These are phyloP conservation scores for Choiromyces venosus DNA, from an alignment of 495 filamentous ascomycete species.

Conservation along the genomic window DNA sequence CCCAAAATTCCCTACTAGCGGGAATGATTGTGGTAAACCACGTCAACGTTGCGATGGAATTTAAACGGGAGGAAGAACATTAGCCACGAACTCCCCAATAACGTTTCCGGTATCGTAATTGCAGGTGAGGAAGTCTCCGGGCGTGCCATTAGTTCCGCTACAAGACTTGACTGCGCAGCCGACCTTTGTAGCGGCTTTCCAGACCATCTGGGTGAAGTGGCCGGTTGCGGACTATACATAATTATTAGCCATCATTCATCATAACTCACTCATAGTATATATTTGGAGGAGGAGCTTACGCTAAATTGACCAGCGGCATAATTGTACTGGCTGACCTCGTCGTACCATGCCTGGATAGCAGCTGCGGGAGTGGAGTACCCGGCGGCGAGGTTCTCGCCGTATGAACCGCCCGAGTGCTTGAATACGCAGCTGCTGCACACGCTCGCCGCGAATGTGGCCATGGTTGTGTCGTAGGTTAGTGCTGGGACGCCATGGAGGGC, in stretches of 20 bases:
- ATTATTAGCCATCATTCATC: conserved; percentile 1
- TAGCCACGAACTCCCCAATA: conserved; percentile 57
- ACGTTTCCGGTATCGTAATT: conserved; percentile 76
- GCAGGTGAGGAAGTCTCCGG: conserved; percentile 55
- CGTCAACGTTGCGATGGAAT: background rate
- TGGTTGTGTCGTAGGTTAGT: conserved; percentile 57
- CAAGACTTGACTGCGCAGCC: conserved; percentile 67
- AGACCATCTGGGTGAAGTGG: conserved; percentile 88
- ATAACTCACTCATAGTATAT: background rate
- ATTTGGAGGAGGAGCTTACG: background rate
- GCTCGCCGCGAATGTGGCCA: conserved; percentile 57
- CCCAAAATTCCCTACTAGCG: background rate
- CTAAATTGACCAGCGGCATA: conserved; percentile 25
- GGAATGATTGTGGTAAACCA: background rate
- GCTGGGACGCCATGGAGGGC: conserved; percentile 67
- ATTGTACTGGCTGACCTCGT: conserved; percentile 23
- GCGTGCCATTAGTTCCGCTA: conserved; percentile 34
- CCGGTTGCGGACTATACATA: conserved; percentile 45
- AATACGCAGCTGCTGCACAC: conserved; percentile 59
- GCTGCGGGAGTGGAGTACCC: conserved; percentile 21
- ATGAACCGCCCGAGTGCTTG: conserved; percentile 35
- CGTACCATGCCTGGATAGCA: conserved; percentile 36
- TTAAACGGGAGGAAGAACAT: conserved; percentile 52
- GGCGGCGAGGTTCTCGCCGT: conserved; percentile 41
- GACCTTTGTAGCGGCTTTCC: conserved; percentile 63